Evolutionary conservation across 768 basidiomycete species (phyloP).

Genomic region (Leucosporidium creatinivorum): DNA sequence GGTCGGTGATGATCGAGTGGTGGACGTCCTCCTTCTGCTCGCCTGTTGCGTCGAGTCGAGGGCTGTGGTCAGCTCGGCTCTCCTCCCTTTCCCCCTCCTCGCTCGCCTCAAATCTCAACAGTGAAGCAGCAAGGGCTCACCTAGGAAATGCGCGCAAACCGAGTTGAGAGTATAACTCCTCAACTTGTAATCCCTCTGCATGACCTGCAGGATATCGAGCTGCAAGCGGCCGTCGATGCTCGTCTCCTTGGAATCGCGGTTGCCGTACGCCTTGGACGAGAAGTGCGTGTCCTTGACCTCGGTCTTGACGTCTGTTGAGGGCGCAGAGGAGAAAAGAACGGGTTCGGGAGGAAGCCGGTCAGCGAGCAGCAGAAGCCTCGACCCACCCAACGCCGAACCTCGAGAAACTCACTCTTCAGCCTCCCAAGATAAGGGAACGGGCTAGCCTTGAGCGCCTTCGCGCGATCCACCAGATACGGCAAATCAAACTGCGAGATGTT

Average conservation of each 20-base stretch:
- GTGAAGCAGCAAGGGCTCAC: constrained; percentile 16
- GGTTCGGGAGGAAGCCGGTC: not conserved
- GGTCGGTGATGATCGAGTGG: constrained; percentile 92
- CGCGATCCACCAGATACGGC: constrained; percentile 89
- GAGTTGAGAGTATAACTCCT: constrained; percentile 96
- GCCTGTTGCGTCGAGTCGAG: constrained; percentile 38
- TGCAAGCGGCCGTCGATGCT: constrained; percentile 84
- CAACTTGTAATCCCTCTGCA: constrained; percentile 97
- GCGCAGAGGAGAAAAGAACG: not conserved
- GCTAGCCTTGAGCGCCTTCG: constrained; percentile 63
- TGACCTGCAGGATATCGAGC: constrained; percentile 90
- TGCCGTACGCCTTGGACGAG: constrained; percentile 94
- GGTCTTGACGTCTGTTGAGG: constrained; percentile 59
- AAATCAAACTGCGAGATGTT: constrained; percentile 92
- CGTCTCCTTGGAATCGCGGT: constrained; percentile 92
- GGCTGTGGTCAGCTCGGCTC: not conserved
- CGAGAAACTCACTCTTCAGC: constrained; percentile 61
- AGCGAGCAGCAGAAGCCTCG: constrained; percentile 14
- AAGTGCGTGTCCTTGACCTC: constrained; percentile 91
- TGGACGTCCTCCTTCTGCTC: constrained; percentile 99
- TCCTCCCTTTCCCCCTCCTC: not conserved
- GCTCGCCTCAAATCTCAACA: too few relatives aligned
- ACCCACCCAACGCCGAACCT: too few relatives aligned
- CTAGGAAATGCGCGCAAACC: constrained; percentile 93
- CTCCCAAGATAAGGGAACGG: constrained; percentile 71